Base-by-base conservation (phyloP, 176 grass and related monocot genomes). In the Triticum timopheevii region DNA sequence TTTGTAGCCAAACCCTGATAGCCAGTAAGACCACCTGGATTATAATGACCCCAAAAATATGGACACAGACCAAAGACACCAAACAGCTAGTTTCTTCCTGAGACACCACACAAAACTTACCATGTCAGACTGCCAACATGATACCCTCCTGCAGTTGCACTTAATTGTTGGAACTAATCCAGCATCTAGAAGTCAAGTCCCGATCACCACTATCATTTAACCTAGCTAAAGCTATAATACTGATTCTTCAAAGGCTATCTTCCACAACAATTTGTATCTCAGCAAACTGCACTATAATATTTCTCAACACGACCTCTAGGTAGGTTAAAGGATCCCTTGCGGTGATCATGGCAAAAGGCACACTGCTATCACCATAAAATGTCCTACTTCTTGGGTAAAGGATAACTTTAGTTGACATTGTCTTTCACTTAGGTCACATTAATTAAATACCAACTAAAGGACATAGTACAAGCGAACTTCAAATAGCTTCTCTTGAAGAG, bases 391-490 rank as follows among this genome's bases (percentile, higher is more conserved):
- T 33, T 40, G 66, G 22, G 40, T 22, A 35, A 83, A 65, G 19
- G 45, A 65, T 54, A 40, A 68, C 40, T 49, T 13, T 73, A 40
- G 22, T 66, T 71, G 3, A 16, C 13, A 40, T n/a, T 27, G 30
- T 38, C 80, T 27, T 87, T 17, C 56, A 84, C 58, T 76, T 9
- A 30, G 45, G 4, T 76, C 17, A 33, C 74, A 56, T 77, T 34
- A 54, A 85, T 16, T 47, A 61, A 81, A 84, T 70, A 76, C 73
- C 10, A 66, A 77, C 38, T n/a, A 76, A 52, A 90, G 74, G 28
- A 56, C 47, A 80, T 11, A 23, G 13, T 63, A 54, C 45, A 76
- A 50, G 61, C 1, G 79, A 69, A 25, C 59, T 11, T 64, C 24
- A 28, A 50, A 13, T 35, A 76, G 1, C 42, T 64, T 65, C 39